phyloP scores from a whole-genome alignment of 2,329 filamentous ascomycete genomes.

The Neonectria coccinea region DNA sequence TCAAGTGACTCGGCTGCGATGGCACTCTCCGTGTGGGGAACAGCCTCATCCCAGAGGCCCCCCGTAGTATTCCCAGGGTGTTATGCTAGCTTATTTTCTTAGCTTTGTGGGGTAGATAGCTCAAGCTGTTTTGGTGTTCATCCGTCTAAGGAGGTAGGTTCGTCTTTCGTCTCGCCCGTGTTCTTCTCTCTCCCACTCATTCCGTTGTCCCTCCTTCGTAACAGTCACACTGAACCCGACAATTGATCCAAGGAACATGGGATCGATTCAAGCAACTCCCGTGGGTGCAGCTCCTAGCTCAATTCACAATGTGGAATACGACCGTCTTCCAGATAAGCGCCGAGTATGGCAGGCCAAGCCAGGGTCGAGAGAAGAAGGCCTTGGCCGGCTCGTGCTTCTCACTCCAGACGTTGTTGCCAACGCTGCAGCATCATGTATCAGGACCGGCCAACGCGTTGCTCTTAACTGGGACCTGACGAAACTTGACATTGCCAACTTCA shows the following conservation, averaged over 20 bases:
- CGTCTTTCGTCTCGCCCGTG: not conserved
- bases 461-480: conserved; percentile 68
- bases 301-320: conserved; percentile 27
- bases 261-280: conserved; percentile 11
- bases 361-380: conserved; percentile 62
- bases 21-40: conserved; percentile 26
- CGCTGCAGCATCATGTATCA: conserved; percentile 62
- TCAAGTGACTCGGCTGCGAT: conserved; percentile 2
- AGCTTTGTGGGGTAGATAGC: not conserved
- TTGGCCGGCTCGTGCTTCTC: conserved; percentile 63
- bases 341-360: conserved; percentile 61
- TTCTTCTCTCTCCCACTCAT: not conserved
- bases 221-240: not conserved
- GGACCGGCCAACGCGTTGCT: conserved; percentile 62
- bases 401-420: conserved; percentile 63
- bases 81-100: not conserved
- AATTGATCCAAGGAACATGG: conserved; percentile 9
- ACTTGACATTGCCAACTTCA: conserved; percentile 65
- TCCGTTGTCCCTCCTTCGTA: not conserved
- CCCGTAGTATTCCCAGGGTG: not conserved
- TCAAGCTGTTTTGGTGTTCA: not conserved
- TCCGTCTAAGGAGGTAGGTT: not conserved
- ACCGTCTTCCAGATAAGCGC: conserved; percentile 58
- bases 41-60: not conserved
- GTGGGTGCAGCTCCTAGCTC: not conserved